Conservation (phyloP, 768 basidiomycete genomes). For the Baorangia bicolor region DNA sequence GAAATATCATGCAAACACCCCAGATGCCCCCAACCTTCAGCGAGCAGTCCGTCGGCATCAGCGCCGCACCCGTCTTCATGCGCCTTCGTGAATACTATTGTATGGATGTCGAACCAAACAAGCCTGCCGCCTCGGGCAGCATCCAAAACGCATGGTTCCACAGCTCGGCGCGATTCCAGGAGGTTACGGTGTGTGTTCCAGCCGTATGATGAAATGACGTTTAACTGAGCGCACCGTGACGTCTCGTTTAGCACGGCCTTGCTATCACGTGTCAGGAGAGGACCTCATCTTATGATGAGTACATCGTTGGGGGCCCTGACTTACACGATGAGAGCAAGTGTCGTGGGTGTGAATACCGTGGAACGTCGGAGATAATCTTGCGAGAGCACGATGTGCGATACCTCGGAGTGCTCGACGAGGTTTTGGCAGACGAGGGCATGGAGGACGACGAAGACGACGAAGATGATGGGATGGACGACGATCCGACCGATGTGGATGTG, state of each 20-base stretch:
- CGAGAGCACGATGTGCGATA: constrained; percentile 26
- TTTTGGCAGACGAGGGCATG: constrained; percentile 8
- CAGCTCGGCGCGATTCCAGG: constrained; percentile 12
- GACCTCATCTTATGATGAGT: constrained; percentile 42
- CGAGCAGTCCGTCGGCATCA: constrained; percentile 37
- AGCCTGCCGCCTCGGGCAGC: constrained; percentile 34
- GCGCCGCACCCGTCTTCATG: constrained; percentile 55
- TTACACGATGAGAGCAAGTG: constrained; percentile 45
- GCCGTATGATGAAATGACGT: neutral
- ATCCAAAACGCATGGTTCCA: constrained; percentile 45
- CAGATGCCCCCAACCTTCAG: constrained; percentile 32
- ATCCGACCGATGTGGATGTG: constrained; percentile 22
- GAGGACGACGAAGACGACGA: constrained; percentile 30
- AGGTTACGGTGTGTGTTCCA: constrained; percentile 25
- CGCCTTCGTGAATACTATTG: constrained; percentile 56
- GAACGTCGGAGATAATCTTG: constrained; percentile 28
- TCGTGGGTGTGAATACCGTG: constrained; percentile 29
- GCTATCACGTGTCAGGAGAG: constrained; percentile 22
- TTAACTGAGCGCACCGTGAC: neutral
- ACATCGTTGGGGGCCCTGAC: constrained; percentile 35
- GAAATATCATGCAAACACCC: constrained; percentile 14
- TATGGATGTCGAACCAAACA: constrained; percentile 38
- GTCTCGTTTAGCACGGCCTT: constrained; percentile 19
- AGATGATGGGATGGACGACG: constrained; percentile 29
- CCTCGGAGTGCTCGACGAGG: constrained; percentile 17